These are phyloP conservation scores for Aspergillus leporis DNA, from an alignment of 495 filamentous ascomycete genomes.

Conservation along the genomic window DNA sequence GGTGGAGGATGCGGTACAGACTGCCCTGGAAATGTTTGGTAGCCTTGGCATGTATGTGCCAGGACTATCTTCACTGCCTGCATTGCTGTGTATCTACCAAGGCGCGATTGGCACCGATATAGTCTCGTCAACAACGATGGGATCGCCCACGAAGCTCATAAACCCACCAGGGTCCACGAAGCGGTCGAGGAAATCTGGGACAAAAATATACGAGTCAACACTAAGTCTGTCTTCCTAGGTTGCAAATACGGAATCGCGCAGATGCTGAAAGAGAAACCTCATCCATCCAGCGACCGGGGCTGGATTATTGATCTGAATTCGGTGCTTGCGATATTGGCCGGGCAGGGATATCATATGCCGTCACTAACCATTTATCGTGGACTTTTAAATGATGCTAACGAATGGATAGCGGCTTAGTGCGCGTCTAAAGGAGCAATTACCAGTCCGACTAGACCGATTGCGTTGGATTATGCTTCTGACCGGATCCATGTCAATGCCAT, in stretches of 20 bases:
- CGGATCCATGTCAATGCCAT: constrained; percentile 56
- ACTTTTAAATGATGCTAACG: neutral
- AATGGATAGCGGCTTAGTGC: constrained; percentile 40
- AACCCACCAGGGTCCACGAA: constrained; percentile 31
- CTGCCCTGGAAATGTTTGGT: constrained; percentile 36
- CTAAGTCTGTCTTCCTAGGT: constrained; percentile 48
- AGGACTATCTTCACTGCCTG: neutral
- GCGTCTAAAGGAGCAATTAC: constrained; percentile 52
- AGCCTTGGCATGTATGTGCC: constrained; percentile 45
- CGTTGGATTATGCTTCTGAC: constrained; percentile 49
- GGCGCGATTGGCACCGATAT: neutral
- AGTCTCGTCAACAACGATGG: constrained; percentile 58
- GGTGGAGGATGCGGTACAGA: constrained; percentile 32
- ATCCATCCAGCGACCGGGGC: constrained; percentile 43
- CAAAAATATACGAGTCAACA: constrained; percentile 41
- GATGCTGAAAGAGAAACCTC: constrained; percentile 50
- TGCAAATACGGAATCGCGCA: constrained; percentile 49
- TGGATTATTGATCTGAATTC: constrained; percentile 56
- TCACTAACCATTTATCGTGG: neutral
- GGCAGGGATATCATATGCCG: constrained; percentile 12
- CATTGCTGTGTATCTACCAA: neutral
- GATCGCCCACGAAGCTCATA: constrained; percentile 22
- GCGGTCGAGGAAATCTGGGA: constrained; percentile 40
- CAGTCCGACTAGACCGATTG: constrained; percentile 46
- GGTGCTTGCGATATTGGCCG: constrained; percentile 42